These are phyloP conservation scores for Colletotrichum cordylinicola DNA, from an alignment of 2,329 filamentous ascomycete genomes.

Conservation along the genomic window DNA sequence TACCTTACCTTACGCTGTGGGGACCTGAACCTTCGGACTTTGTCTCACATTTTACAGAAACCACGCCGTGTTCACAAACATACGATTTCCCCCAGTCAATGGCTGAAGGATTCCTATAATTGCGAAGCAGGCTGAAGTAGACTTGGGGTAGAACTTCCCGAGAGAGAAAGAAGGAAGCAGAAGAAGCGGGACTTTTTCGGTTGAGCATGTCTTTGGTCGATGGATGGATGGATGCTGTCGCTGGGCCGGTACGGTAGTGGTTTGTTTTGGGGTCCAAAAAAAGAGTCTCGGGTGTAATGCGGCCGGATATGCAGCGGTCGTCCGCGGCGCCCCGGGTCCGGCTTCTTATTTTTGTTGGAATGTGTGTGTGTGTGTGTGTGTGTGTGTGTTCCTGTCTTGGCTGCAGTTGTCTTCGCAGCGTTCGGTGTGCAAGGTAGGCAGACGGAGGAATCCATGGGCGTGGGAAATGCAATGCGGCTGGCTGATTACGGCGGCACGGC, in stretches of 20 bases:
- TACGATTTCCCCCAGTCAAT: not conserved
- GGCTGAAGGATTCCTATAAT: not conserved
- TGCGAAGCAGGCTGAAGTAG: not conserved
- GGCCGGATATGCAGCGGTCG: not conserved
- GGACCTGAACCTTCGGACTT: not conserved
- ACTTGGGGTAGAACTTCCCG: not conserved
- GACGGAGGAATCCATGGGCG: not conserved
- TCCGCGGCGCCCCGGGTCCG: not conserved
- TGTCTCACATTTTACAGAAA: not conserved
- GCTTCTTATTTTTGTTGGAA: not conserved
- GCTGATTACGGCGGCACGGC: not conserved
- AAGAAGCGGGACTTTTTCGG: not conserved
- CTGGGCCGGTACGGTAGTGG: not conserved
- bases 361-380: not conserved
- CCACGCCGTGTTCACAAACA: not conserved
- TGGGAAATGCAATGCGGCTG: not conserved
- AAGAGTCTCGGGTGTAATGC: not conserved
- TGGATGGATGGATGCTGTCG: not conserved
- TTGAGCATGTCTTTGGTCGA: not conserved
- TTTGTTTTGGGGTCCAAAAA: not conserved
- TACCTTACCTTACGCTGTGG: not conserved
- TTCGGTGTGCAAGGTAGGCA: not conserved
- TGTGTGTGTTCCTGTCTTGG: not conserved
- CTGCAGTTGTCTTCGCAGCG: not conserved
- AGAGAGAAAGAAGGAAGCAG: not conserved